phyloP scores from a whole-genome alignment of 495 filamentous ascomycete genomes.

The Penicillium turbatum region DNA sequence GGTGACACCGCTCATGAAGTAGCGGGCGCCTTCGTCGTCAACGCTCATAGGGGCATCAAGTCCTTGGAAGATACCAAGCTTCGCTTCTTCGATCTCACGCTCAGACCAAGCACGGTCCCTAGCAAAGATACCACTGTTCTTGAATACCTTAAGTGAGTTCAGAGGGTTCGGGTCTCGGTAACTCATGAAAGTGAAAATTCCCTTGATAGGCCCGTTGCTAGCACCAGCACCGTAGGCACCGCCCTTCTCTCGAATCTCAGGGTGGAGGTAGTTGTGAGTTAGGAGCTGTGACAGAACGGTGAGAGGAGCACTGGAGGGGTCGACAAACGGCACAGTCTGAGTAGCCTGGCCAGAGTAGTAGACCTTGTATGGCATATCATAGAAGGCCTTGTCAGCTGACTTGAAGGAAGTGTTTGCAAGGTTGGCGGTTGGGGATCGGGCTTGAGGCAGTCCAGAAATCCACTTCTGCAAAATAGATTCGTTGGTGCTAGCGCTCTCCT shows the following conservation, averaged over 20 bases:
- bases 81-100: conserved; percentile 89
- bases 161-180: conserved; percentile 96
- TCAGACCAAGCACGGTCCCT: conserved; percentile 78
- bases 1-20: conserved; percentile 79
- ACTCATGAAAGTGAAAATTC: conserved; percentile 89
- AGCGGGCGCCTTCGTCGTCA: conserved; percentile 78
- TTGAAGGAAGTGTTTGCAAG: conserved; percentile 31
- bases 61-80: conserved; percentile 90
- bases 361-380: conserved; percentile 92
- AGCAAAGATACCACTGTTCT: conserved; percentile 77
- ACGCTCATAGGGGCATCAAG: conserved; percentile 89
- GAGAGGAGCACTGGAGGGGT: conserved; percentile 67
- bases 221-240: conserved; percentile 94
- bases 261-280: conserved; percentile 96
- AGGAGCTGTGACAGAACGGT: conserved; percentile 88
- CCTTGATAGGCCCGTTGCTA: conserved; percentile 71
- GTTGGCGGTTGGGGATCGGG: conserved; percentile 33
- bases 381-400: conserved; percentile 69
- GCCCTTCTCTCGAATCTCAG: conserved; percentile 96
- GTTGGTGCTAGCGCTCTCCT: conserved; percentile 64
- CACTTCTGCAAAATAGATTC: conserved; percentile 69
- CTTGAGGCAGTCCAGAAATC: conserved; percentile 54
- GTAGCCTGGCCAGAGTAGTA: conserved; percentile 82
- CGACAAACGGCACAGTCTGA: conserved; percentile 80
- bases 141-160: conserved; percentile 83